Base-by-base conservation (phyloP, 805 yeast species). In the Candida schatavii region DNA sequence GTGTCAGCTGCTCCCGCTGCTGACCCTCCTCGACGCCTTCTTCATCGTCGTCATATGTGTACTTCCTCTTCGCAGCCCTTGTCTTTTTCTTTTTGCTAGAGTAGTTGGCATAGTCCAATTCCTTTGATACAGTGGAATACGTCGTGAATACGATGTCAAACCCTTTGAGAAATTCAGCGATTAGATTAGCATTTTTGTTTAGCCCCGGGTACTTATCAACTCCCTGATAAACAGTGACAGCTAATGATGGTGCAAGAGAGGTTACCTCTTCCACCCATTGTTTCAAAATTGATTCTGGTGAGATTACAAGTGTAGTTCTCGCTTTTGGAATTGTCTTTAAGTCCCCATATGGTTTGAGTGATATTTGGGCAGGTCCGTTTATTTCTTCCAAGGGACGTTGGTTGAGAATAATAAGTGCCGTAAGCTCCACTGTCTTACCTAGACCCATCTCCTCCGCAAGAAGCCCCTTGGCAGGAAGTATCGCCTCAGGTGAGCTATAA, bases 371-470 rank as follows among this genome's bases (percentile, higher is more conserved):
- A n/a, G 55, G 52, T 29, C 54, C 57, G 29, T 65, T 66, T 21
- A 66, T 56, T 25, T 70, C 66, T 11, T 17, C 43, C 3, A 43
- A 17, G 0, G 74, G 70, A 13, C 97, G 63, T 25, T 68, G 80
- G 57, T 93, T 84, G 38, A 81, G 54, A 2, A 80, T 55, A 0
- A 85, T 63, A 30, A 91, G 64, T 0, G 95, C 70, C 2, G 87
- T 69, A 11, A 89, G 70, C 57, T 93, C 99, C 3, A 93, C 81
- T 0, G 99, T 91, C 56, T 93, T 93, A 0, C 99, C 99, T 5
- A 93, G 72, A 0, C 99, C 99, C 99, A 93, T 93, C 61, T 93
- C 99, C 54, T 91, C 99, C 1, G 93, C 85, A 26, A 93, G 60
- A 5, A 93, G 64, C 0, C 95, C 97, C 39, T 74, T 70, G 0